A percentile compares a stretch with the other conserved stretches of the same genome.
phyloP scores from a whole-genome alignment of 2,329 filamentous ascomycete species.

The Rugonectria rugulosa region DNA sequence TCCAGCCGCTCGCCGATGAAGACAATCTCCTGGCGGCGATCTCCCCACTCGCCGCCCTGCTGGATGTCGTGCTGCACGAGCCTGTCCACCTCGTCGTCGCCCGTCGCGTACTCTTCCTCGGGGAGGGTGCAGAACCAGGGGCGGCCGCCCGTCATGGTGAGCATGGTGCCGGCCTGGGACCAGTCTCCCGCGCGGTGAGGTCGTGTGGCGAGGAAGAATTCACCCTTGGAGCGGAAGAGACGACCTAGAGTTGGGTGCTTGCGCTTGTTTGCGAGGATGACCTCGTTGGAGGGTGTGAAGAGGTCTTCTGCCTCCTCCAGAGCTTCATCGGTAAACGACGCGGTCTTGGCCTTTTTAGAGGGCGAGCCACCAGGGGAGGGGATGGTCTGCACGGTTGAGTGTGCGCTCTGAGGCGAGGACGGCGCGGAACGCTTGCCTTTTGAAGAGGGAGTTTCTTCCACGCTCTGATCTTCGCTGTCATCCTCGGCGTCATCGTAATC shows the following conservation, averaged over 20 bases:
- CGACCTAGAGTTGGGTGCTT: constrained; percentile 58
- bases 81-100: constrained; percentile 55
- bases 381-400: constrained; percentile 33
- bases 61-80: constrained; percentile 59
- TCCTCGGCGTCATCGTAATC: constrained; percentile 24
- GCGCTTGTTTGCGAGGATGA: constrained; percentile 64
- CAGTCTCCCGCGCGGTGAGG: constrained; percentile 64
- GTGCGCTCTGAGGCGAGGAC: constrained; percentile 34
- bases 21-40: constrained; percentile 75
- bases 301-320: constrained; percentile 37
- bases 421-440: constrained; percentile 25
- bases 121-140: constrained; percentile 67
- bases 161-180: constrained; percentile 71
- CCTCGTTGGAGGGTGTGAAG: constrained; percentile 47
- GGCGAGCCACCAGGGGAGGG: constrained; percentile 28
- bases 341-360: constrained; percentile 27
- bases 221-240: constrained; percentile 70
- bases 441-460: constrained; percentile 20
- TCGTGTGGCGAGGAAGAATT: constrained; percentile 66
- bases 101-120: constrained; percentile 57
- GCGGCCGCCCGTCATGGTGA: constrained; percentile 64
- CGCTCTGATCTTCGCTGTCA: not conserved
- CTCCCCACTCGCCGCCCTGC: constrained; percentile 69
- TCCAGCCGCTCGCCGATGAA: constrained; percentile 75
- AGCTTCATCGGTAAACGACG: constrained; percentile 20